Evolutionary conservation across 768 basidiomycete genomes (phyloP).

Genomic region (Boletus edulis): DNA sequence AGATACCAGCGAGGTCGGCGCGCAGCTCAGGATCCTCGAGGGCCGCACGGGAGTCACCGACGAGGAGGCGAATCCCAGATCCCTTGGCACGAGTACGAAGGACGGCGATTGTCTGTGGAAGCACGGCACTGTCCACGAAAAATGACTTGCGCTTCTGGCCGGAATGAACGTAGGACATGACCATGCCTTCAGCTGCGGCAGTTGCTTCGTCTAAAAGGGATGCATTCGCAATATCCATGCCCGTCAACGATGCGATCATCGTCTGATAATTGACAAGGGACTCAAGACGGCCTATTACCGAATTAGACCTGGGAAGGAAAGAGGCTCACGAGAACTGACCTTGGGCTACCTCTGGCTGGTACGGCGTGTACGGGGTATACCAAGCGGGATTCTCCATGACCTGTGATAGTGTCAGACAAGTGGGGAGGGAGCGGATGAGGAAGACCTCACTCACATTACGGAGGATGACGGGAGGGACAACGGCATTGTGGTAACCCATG

Average conservation of each 20-base stretch:
- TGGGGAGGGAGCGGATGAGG: not conserved
- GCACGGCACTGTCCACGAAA: slow-evolving; percentile 78
- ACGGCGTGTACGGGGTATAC: slow-evolving; percentile 97
- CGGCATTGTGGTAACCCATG: slow-evolving; percentile 95
- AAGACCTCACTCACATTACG: slow-evolving; percentile 70
- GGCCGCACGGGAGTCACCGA: slow-evolving; percentile 56
- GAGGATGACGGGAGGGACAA: slow-evolving; percentile 93
- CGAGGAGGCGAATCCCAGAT: slow-evolving; percentile 81
- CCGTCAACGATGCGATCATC: slow-evolving; percentile 91
- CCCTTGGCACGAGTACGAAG: slow-evolving; percentile 89
- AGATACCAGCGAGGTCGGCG: slow-evolving; percentile 75
- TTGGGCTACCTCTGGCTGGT: slow-evolving; percentile 98
- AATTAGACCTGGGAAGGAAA: slow-evolving; percentile 10
- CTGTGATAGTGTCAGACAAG: slow-evolving; percentile 35
- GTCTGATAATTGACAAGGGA: slow-evolving; percentile 97
- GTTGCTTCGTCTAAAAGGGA: slow-evolving; percentile 95
- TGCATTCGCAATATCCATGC: slow-evolving; percentile 95
- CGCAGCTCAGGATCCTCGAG: slow-evolving; percentile 52
- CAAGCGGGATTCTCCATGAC: slow-evolving; percentile 95
- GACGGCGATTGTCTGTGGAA: slow-evolving; percentile 89
- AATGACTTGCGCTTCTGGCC: slow-evolving; percentile 78
- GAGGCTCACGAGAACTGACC: slow-evolving; percentile 44
- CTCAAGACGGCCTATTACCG: slow-evolving; percentile 78
- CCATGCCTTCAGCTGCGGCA: slow-evolving; percentile 95
- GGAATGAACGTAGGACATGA: slow-evolving; percentile 78